These are phyloP conservation scores for Discostella stelligeroides DNA, from an alignment of 108 stramenopile species.

Conservation along the genomic window DNA sequence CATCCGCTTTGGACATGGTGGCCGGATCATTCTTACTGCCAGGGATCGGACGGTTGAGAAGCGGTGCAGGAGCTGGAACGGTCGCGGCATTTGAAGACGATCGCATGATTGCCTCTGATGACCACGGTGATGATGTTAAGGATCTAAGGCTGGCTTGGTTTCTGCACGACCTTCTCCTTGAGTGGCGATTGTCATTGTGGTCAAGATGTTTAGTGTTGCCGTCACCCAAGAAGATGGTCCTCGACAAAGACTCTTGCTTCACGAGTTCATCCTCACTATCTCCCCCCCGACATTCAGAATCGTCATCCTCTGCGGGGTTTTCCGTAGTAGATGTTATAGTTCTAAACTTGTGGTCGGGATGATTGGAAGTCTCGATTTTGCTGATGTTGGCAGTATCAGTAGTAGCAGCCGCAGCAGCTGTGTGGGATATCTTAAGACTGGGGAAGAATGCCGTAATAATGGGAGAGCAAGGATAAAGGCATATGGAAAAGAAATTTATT, in stretches of 20 bases:
- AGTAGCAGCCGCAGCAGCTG: constrained; percentile 9
- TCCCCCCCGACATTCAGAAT: neutral
- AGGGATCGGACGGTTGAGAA: constrained; percentile 13
- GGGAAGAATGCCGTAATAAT: too few relatives aligned
- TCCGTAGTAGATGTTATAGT: neutral
- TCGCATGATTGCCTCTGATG: neutral
- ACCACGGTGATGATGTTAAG: constrained; percentile 1
- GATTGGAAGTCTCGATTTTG: too few relatives aligned
- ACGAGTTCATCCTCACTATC: constrained; percentile 5
- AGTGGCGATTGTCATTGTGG: neutral
- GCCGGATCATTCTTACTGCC: constrained; percentile 15
- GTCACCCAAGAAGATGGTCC: neutral
- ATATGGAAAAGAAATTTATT: too few relatives aligned
- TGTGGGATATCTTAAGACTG: neutral
- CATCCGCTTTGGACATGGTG: constrained; percentile 16
- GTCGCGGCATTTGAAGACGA: neutral
- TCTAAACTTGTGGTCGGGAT: neutral
- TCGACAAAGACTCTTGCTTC: neutral
- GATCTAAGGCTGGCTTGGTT: neutral
- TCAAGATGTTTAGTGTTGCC: constrained; percentile 1
- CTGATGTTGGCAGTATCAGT: neutral
- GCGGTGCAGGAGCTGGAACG: neutral
- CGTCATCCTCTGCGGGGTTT: neutral
- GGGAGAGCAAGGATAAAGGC: too few relatives aligned
- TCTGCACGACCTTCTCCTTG: too few relatives aligned